Evolutionary conservation across 2,329 filamentous ascomycete genomes (phyloP).

Genomic region (Diaporthe sp.): DNA sequence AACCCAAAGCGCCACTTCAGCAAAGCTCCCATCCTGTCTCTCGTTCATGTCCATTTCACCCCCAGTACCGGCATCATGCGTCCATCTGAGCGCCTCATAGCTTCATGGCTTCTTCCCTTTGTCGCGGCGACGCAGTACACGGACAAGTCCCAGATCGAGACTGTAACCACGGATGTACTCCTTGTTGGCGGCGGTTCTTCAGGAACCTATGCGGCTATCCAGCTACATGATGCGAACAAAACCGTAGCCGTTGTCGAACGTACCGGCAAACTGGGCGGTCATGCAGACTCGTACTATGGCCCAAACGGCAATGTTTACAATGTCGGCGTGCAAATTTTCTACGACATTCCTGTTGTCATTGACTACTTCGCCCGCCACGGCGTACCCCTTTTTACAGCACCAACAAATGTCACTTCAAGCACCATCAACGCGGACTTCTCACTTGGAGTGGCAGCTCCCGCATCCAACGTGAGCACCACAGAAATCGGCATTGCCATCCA

Average conservation of each 20-base stretch:
- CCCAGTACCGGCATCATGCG: neutral
- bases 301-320: constrained; percentile 44
- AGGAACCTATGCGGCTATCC: constrained; percentile 13
- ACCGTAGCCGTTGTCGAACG: neutral
- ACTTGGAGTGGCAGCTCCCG: constrained; percentile 17
- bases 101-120: neutral
- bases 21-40: neutral
- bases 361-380: constrained; percentile 57
- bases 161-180: constrained; percentile 6
- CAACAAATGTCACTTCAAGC: neutral
- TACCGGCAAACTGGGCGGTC: constrained; percentile 43
- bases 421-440: constrained; percentile 26
- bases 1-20: too few species aligned
- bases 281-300: constrained; percentile 45
- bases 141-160: neutral
- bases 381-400: constrained; percentile 23
- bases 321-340: constrained; percentile 44
- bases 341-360: constrained; percentile 51
- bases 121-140: neutral
- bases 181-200: constrained; percentile 11
- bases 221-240: constrained; percentile 6
- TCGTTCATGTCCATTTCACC: neutral
- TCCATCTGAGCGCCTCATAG: neutral
- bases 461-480: constrained; percentile 14
- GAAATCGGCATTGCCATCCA: constrained; percentile 5